Evolutionary conservation across 2,329 filamentous ascomycete genomes (phyloP).

Genomic region (Phaeosphaeria sp.): DNA sequence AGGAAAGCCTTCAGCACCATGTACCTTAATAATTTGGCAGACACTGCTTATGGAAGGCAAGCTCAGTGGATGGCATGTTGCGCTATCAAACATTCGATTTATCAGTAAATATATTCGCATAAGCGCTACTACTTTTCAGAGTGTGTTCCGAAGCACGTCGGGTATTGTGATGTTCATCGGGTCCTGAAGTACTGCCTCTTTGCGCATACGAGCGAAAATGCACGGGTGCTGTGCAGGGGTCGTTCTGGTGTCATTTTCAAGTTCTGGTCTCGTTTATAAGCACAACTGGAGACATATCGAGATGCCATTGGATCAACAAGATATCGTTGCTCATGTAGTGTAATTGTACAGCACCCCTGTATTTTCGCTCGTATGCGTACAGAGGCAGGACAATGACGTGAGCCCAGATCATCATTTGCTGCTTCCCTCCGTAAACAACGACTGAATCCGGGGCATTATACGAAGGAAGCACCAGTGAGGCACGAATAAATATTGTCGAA

Average conservation of each 20-base stretch:
- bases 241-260: too few species aligned
- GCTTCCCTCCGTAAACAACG: neutral
- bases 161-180: slow-evolving; percentile 10
- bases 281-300: too few species aligned
- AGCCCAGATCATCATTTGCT: too few species aligned
- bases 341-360: too few species aligned
- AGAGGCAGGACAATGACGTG: too few species aligned
- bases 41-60: neutral
- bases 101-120: neutral
- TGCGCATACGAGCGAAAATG: too few species aligned
- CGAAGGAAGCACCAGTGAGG: too few species aligned
- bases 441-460: neutral
- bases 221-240: too few species aligned
- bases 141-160: slow-evolving; percentile 11
- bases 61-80: neutral
- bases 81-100: neutral
- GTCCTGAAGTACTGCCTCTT: neutral
- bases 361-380: too few species aligned
- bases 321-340: too few species aligned
- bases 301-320: too few species aligned
- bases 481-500: neutral
- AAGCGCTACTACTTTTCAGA: neutral
- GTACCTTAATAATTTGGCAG: neutral
- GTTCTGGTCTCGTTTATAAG: too few species aligned
- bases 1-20: neutral